Percentiles rank a stretch among this genome's conserved stretches.
phyloP scores from a whole-genome alignment of 495 filamentous ascomycete genomes.

The Neurospora africana region DNA sequence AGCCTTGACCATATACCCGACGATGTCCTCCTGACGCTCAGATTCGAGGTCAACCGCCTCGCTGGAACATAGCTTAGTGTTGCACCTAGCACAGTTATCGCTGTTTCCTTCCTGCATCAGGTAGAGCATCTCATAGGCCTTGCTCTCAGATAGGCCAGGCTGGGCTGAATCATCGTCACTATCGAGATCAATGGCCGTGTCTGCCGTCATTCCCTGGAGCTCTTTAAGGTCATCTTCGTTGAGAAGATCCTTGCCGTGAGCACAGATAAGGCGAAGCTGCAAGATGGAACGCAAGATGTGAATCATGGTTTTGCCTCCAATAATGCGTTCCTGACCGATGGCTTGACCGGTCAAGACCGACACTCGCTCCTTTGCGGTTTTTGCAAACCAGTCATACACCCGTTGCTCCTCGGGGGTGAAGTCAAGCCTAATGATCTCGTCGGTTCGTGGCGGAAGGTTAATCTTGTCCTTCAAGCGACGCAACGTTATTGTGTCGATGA shows the following conservation, averaged over 20 bases:
- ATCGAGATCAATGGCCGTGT: conserved; percentile 78
- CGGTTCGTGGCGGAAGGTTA: conserved; percentile 62
- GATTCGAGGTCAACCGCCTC: conserved; percentile 41
- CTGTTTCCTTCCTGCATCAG: conserved; percentile 68
- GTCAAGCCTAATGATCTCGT: conserved; percentile 56
- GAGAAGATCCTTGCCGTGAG: conserved; percentile 81
- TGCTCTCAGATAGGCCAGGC: conserved; percentile 44
- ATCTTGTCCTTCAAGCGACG: conserved; percentile 90
- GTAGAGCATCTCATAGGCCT: conserved; percentile 71
- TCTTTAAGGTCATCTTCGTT: conserved; percentile 68
- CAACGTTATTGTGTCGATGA: conserved; percentile 86
- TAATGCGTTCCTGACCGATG: conserved; percentile 41
- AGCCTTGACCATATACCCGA: conserved; percentile 57
- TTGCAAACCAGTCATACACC: conserved; percentile 46
- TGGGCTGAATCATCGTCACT: conserved; percentile 55
- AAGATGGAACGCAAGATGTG: conserved; percentile 85
- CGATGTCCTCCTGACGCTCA: conserved; percentile 49
- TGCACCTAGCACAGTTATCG: conserved; percentile 61
- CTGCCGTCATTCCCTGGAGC: conserved; percentile 64
- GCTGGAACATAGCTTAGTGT: conserved; percentile 45
- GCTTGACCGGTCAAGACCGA: conserved; percentile 37
- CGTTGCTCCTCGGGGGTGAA: conserved; percentile 40
- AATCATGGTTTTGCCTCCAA: conserved; percentile 75
- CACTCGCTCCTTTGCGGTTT: conserved; percentile 42
- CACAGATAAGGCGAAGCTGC: conserved; percentile 80